A percentile compares a stretch with the other conserved stretches of the same genome.
These are phyloP conservation scores for Craterostigma plantagineum DNA, from an alignment of 257 asterid species.

Conservation along the genomic window DNA sequence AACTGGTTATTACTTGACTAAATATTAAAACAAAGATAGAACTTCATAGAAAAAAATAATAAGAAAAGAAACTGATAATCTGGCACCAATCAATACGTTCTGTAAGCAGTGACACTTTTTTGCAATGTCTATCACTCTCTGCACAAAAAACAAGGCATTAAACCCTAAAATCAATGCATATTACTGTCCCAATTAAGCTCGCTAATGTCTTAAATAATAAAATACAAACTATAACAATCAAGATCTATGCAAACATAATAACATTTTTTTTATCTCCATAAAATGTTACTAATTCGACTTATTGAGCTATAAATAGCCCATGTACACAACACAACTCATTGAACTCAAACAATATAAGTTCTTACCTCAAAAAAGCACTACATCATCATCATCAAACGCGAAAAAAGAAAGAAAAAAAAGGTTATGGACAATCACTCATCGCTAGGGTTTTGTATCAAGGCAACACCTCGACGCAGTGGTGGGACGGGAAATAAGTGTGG, in stretches of 20 bases:
- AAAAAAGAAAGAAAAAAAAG: not conserved
- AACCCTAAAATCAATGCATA: conserved; percentile 52
- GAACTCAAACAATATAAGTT: not conserved
- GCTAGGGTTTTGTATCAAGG: conserved; percentile 33
- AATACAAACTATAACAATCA: not conserved
- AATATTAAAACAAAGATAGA: too few relatives aligned
- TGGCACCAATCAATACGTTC: conserved; percentile 23
- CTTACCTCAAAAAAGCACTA: not conserved
- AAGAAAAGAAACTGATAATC: conserved; percentile 14
- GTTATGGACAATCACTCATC: conserved; percentile 53
- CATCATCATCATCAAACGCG: not conserved
- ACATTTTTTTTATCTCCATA: too few relatives aligned
- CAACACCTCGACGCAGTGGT: conserved; percentile 18
- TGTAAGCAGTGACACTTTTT: conserved; percentile 57
- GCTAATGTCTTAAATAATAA: not conserved
- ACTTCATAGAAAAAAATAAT: conserved; percentile 5
- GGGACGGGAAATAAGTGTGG: conserved; percentile 68
- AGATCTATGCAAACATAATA: not conserved
- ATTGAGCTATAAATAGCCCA: too few relatives aligned
- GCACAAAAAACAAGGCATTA: conserved; percentile 34
- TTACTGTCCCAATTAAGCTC: conserved; percentile 12
- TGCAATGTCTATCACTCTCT: conserved; percentile 29
- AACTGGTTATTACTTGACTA: too few relatives aligned
- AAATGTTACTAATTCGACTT: not conserved
- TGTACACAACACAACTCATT: not conserved